These are phyloP conservation scores for Citrus sp. DNA, from an alignment of 345 rosid genomes.

Conservation along the genomic window DNA sequence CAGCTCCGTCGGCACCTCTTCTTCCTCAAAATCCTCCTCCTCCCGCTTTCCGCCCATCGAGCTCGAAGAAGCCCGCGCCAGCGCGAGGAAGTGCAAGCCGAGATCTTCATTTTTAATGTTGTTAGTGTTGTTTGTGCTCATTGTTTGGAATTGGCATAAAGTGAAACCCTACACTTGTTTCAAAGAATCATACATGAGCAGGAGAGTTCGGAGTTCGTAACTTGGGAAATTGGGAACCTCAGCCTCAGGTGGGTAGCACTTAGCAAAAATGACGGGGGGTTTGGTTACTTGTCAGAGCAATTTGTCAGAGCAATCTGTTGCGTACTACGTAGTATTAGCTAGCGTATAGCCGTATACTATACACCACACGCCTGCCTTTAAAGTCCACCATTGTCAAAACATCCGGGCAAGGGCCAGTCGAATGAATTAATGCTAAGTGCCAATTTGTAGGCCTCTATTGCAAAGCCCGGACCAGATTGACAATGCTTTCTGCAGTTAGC, in stretches of 20 bases:
- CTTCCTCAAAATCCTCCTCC: conserved; percentile 43
- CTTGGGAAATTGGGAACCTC: neutral
- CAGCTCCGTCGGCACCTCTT: conserved; percentile 77
- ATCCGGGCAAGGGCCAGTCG: too few relatives aligned
- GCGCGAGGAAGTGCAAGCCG: conserved; percentile 49
- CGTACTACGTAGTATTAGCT: neutral
- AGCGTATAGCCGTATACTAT: neutral
- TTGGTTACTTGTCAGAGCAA: neutral
- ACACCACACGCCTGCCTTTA: too few relatives aligned
- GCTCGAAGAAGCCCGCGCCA: conserved; percentile 28
- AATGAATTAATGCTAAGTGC: too few relatives aligned
- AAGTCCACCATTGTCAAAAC: too few relatives aligned
- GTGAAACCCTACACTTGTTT: neutral
- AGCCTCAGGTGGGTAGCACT: neutral
- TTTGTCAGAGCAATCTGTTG: neutral
- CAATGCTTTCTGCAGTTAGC: too few relatives aligned
- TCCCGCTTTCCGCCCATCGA: conserved; percentile 21
- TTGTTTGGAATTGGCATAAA: neutral
- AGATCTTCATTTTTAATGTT: conserved; percentile 35
- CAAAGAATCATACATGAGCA: neutral
- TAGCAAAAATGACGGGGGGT: neutral
- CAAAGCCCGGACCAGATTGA: too few relatives aligned
- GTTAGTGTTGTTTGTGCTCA: conserved; percentile 12
- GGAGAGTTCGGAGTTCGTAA: neutral
- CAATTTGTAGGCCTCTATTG: too few relatives aligned